Evolutionary conservation across 306 rosid species (phyloP), one percentile per base, ranked within the genome.

Genomic region (Pterocarpus macrocarpus): DNA sequence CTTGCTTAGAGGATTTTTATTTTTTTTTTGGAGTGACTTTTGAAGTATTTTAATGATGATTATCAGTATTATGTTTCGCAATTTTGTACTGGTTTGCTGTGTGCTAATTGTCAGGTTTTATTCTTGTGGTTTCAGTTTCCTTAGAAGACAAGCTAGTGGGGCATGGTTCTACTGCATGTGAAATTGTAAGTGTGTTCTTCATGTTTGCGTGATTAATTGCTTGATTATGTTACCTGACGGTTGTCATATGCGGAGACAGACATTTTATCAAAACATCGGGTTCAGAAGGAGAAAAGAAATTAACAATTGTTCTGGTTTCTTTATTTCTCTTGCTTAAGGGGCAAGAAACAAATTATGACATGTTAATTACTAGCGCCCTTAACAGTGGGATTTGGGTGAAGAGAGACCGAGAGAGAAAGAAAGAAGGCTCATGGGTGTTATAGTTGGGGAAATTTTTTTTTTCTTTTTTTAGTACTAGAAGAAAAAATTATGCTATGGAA

Each of bases 121-220:
- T 56, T 28, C 36, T 47, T 53, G 75, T 74, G 57, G 50, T 80
- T 71, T 83, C 84, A 79, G 95, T 71, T 79, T n/a, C 67, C 73
- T 39, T 64, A 30, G 87, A 71, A 55, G 82, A 81, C 66, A 82
- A 84, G 83, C 53, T 41, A 71, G 61, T 64, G 56, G 79, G 71
- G 44, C 41, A 30, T 11, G 82, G 33, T 61, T 74, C 82, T 64
- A 4, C 53, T 55, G 88, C 86, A 63, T 82, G 73, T 84, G 80
- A 85, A 82, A 85, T 59, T 80, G 94, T 91, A 76, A 86, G 97
- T 53, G 10, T 55, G 57, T 59, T 53, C 72, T 57, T 78, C 61
- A 17, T 64, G 47, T 80, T 80, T 49, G 14, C 55, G 16, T 57
- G 71, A 44, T 79, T 59, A 28, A 28, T 62, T 47, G 69, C 64